Percentiles rank a stretch among this genome's conserved stretches.
These are phyloP conservation scores for Bipolaris sorokiniana DNA, from an alignment of 2,329 filamentous ascomycete genomes.

Conservation along the genomic window DNA sequence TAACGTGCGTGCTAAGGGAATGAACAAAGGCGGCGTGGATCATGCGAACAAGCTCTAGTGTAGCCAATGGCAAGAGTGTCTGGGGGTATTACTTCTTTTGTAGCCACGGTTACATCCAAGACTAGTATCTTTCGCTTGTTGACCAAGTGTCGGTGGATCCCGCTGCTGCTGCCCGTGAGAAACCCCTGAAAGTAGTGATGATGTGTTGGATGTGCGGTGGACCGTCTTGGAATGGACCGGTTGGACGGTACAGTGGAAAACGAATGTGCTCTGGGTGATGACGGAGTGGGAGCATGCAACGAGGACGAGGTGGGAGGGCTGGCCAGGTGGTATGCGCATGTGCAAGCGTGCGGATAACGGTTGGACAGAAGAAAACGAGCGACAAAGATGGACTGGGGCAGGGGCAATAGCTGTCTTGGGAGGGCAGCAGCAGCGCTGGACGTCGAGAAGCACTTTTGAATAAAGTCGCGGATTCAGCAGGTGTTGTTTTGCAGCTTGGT, in stretches of 20 bases:
- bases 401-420: conserved; percentile 25
- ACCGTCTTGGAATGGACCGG: conserved; percentile 15
- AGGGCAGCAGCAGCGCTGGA: conserved; percentile 30
- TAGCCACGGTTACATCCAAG: conserved; percentile 6
- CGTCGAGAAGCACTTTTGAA: conserved; percentile 23
- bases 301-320: conserved; percentile 23
- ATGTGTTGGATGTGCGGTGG: conserved; percentile 10
- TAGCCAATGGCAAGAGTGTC: conserved; percentile 27
- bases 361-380: conserved; percentile 18
- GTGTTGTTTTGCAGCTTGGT: conserved; percentile 30
- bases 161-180: conserved; percentile 3
- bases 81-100: conserved; percentile 16
- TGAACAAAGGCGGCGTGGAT: conserved; percentile 34
- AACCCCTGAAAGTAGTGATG: conserved; percentile 1
- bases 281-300: conserved; percentile 15
- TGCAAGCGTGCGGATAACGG: conserved; percentile 14
- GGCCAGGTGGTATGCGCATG: conserved; percentile 31
- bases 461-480: conserved; percentile 25
- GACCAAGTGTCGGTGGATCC: conserved; percentile 6
- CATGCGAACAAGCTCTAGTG: conserved; percentile 24
- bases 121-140: conserved; percentile 10
- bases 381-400: conserved; percentile 19
- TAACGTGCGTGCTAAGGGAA: conserved; percentile 33
- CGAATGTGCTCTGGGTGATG: conserved; percentile 32
- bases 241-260: conserved; percentile 28